These are phyloP conservation scores for Agrostemma githago DNA, from an alignment of 148 eudicot species.

Conservation along the genomic window DNA sequence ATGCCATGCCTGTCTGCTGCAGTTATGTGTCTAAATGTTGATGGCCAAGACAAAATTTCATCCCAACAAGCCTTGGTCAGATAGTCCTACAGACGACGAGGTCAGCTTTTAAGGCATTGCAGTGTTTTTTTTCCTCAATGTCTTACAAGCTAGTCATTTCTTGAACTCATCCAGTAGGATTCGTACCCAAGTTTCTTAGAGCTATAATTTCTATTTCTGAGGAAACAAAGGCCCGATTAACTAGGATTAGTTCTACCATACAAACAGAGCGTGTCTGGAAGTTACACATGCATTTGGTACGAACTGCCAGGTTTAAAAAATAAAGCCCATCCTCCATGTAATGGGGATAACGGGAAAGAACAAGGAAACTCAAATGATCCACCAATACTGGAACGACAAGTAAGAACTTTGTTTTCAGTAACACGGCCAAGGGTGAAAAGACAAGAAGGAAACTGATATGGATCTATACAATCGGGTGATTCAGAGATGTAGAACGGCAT, in stretches of 20 bases:
- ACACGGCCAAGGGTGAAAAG: background rate
- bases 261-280: background rate
- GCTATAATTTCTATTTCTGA: background rate
- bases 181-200: background rate
- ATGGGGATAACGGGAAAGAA: background rate
- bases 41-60: background rate
- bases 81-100: background rate
- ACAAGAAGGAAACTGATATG: background rate
- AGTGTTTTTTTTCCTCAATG: background rate
- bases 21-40: background rate
- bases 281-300: background rate
- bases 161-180: background rate
- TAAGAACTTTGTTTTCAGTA: background rate
- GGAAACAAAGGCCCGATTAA: background rate
- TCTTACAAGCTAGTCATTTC: background rate
- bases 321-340: background rate
- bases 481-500: conserved; percentile 3
- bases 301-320: too few species aligned
- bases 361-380: background rate
- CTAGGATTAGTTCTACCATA: background rate
- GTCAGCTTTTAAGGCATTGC: too few species aligned
- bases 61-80: background rate
- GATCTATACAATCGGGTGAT: conserved; percentile 25
- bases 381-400: too few species aligned
- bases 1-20: background rate